Conservation (phyloP, 1,139 yeast species). For the Yamadazyma pseudoaaseri region DNA sequence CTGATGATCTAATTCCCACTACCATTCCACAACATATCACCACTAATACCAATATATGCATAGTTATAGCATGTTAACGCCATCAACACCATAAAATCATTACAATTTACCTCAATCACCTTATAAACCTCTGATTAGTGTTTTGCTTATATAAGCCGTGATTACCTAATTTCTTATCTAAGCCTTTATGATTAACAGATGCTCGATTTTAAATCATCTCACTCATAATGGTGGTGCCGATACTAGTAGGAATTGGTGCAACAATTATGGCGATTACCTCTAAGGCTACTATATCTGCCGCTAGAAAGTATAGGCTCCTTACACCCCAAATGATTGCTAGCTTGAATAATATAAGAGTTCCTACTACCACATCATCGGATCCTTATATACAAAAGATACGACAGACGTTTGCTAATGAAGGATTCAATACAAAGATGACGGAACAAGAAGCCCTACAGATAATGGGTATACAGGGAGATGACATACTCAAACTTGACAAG, state of each 20-base stretch:
- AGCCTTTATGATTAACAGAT: no score
- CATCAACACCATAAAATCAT: no score
- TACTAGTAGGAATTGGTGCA: conserved; percentile 56
- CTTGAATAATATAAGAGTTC: conserved; percentile 41
- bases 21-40: no score
- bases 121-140: no score
- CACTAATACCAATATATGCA: no score
- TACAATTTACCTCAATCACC: no score
- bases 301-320: conserved; percentile 38
- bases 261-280: conserved; percentile 53
- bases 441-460: conserved; percentile 60
- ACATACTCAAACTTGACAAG: conserved; percentile 44
- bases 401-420: conserved; percentile 39
- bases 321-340: conserved; percentile 59
- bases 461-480: conserved; percentile 53
- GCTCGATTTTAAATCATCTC: no score
- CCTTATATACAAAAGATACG: conserved; percentile 25
- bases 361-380: conserved; percentile 12
- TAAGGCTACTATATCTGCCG: conserved; percentile 49
- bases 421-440: conserved; percentile 54
- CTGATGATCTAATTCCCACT: no score
- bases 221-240: conserved; percentile 38
- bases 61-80: no score
- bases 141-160: no score
- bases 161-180: no score